Evolutionary conservation across 805 yeast genomes (phyloP), one percentile per base, ranked within the genome.

Genomic region (Middelhovenomyces tepae): DNA sequence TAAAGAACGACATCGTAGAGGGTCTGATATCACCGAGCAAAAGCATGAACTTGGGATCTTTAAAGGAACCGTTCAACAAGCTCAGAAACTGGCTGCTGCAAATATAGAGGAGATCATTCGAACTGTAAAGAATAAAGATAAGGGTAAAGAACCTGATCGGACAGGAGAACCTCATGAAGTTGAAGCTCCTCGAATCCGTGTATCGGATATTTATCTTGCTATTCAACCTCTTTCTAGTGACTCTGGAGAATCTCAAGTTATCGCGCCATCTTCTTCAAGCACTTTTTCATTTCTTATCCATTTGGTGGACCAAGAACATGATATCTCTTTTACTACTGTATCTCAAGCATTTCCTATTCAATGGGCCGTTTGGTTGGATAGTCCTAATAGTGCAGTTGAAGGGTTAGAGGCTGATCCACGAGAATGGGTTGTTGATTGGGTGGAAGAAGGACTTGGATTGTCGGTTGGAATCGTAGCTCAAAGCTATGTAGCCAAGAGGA

Each of bases 281-380:
- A 37, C 82, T 8, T 87, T 89, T 52, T 71, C 74, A 24, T 87
- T 91, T 54, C 72, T 84, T 6, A 64, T 86, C 22, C 70, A 83
- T 14, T 64, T 91, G 45, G 73, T 74, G 44, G 98, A 91, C 51
- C 72, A 75, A 27, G 75, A 80, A 23, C 89, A 91, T 58, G 71
- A 75, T 42, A 73, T 91, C 42, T 69, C 78, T 5, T 69, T 84
- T 28, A 67, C 74, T 18, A 77, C 84, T 32, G 76, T 78, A 45
- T 82, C 97, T 0, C 98, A 91, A 57, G 75, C 94, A 5, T 80
- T 85, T 64, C 97, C 98, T 7, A 53, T 72, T 28, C 77, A 73
- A 51, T 91, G 98, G 98, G 78, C 86, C 7, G 63, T 72, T n/a
- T 91, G 98, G 98, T 66, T 89, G n/a, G 77, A 73, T 39, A 71